A percentile compares a stretch with the other conserved stretches of the same genome.
These are phyloP conservation scores for Alternaria triticina DNA, from an alignment of 2,329 filamentous ascomycete genomes.

Conservation along the genomic window DNA sequence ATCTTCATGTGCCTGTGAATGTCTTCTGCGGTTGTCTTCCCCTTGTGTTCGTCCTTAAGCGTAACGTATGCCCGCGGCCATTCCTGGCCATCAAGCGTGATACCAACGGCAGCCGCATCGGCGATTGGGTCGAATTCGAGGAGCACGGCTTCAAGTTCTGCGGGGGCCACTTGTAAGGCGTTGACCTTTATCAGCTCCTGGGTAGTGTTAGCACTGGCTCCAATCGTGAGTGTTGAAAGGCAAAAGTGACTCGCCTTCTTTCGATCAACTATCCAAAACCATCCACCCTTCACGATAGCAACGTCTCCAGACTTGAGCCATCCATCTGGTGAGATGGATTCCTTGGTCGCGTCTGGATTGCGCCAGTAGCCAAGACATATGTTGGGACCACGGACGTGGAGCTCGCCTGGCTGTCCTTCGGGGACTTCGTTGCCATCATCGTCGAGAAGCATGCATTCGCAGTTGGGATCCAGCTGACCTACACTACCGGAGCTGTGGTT, in stretches of 20 bases:
- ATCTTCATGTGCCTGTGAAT: conserved; percentile 49
- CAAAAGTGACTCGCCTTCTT: conserved; percentile 34
- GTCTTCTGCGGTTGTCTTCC: conserved; percentile 33
- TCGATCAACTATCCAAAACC: conserved; percentile 48
- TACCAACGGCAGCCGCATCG: conserved; percentile 63
- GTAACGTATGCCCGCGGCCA: conserved; percentile 62
- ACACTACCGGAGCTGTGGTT: conserved; percentile 46
- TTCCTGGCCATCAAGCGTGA: conserved; percentile 58
- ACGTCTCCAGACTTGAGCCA: conserved; percentile 49
- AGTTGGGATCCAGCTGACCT: conserved; percentile 49
- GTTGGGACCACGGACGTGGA: conserved; percentile 50
- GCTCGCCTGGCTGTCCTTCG: conserved; percentile 47
- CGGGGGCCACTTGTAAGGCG: conserved; percentile 46
- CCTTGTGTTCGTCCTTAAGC: conserved; percentile 55
- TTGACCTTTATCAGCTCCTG: conserved; percentile 53
- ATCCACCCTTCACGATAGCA: conserved; percentile 41
- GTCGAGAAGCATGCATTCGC: conserved; percentile 50
- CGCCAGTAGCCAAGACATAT: conserved; percentile 52
- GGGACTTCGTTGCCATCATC: conserved; percentile 52
- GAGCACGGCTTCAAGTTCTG: conserved; percentile 57
- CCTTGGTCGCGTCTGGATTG: conserved; percentile 49
- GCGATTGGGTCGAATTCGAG: conserved; percentile 60
- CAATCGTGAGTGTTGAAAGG: not conserved
- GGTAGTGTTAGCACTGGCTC: not conserved
- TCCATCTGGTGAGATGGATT: conserved; percentile 46